A percentile compares a stretch with the other conserved stretches of the same genome.
Conservation (phyloP, 2,329 filamentous ascomycete genomes). For the Paramyrothecium roridum region DNA sequence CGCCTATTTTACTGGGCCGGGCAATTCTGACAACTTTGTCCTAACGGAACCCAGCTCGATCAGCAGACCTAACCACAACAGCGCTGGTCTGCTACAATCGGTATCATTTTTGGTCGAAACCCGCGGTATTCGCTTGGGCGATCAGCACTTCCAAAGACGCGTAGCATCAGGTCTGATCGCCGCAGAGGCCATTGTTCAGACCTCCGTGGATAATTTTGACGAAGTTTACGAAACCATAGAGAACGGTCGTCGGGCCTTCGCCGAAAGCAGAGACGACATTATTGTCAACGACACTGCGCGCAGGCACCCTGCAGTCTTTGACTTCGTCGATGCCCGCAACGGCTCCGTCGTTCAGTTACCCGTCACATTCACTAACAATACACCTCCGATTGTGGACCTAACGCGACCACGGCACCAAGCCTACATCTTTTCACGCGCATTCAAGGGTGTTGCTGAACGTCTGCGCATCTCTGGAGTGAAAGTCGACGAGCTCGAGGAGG, state of each 20-base stretch:
- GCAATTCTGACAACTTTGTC: slow-evolving; percentile 6
- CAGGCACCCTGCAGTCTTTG: slow-evolving; percentile 12
- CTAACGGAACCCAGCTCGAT: slow-evolving; percentile 23
- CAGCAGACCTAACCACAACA: slow-evolving; percentile 24
- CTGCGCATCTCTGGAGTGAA: slow-evolving; percentile 18
- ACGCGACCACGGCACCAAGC: slow-evolving; percentile 24
- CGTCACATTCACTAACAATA: slow-evolving; percentile 22
- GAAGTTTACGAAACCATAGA: slow-evolving; percentile 21
- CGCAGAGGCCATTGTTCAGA: slow-evolving; percentile 21
- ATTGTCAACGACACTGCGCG: slow-evolving; percentile 21
- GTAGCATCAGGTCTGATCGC: slow-evolving; percentile 21
- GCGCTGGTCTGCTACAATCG: slow-evolving; percentile 22
- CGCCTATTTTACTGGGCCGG: slow-evolving; percentile 19
- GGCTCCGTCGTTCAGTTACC: slow-evolving; percentile 22
- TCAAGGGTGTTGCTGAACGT: slow-evolving; percentile 21
- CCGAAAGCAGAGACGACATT: slow-evolving; percentile 19
- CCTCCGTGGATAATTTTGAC: slow-evolving; percentile 20
- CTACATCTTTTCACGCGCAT: slow-evolving; percentile 24
- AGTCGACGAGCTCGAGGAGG: slow-evolving; percentile 15
- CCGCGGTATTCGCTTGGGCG: slow-evolving; percentile 24
- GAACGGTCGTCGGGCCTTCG: slow-evolving; percentile 18
- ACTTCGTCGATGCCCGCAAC: slow-evolving; percentile 20
- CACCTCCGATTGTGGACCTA: slow-evolving; percentile 18
- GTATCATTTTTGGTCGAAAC: slow-evolving; percentile 25
- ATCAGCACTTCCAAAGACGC: slow-evolving; percentile 26